Percentiles rank a stretch among this genome's conserved stretches.
These are phyloP conservation scores for Murraya paniculata DNA, from an alignment of 345 rosid species.

Conservation along the genomic window DNA sequence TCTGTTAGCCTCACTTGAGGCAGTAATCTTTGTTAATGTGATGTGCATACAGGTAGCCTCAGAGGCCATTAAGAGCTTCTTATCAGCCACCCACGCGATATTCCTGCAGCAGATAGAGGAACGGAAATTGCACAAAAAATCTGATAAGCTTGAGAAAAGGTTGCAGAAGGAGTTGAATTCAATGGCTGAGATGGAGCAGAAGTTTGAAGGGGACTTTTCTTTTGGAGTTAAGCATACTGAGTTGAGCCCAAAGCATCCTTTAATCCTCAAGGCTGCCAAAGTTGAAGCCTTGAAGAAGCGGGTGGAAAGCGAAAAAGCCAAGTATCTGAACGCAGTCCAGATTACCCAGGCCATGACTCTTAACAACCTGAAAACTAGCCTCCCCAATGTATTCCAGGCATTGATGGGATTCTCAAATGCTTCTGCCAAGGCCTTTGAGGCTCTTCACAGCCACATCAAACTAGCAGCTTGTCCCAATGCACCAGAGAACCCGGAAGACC, in stretches of 20 bases:
- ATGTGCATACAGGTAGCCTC: slow-evolving; percentile 51
- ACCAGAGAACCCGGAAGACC: slow-evolving; percentile 21
- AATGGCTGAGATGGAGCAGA: slow-evolving; percentile 62
- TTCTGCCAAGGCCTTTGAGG: slow-evolving; percentile 55
- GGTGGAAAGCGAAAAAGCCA: slow-evolving; percentile 52
- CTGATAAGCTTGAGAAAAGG: slow-evolving; percentile 55
- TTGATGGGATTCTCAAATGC: slow-evolving; percentile 59
- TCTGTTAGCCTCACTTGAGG: neutral
- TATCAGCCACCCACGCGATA: slow-evolving; percentile 54
- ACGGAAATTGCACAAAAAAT: slow-evolving; percentile 48
- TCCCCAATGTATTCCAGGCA: slow-evolving; percentile 73
- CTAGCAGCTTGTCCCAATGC: slow-evolving; percentile 27
- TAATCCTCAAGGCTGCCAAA: slow-evolving; percentile 60
- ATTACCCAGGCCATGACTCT: slow-evolving; percentile 58
- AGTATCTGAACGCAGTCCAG: slow-evolving; percentile 47
- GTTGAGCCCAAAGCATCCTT: slow-evolving; percentile 68
- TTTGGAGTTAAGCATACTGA: slow-evolving; percentile 30
- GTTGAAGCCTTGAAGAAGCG: slow-evolving; percentile 51
- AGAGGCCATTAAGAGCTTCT: slow-evolving; percentile 62
- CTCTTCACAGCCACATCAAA: slow-evolving; percentile 31
- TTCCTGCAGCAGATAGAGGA: slow-evolving; percentile 64
- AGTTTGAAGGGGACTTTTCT: slow-evolving; percentile 35
- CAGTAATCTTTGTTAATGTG: slow-evolving; percentile 3
- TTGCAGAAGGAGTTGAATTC: slow-evolving; percentile 58
- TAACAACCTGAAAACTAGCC: slow-evolving; percentile 64